phyloP scores from a whole-genome alignment of 2,329 filamentous ascomycete species.

The Curvularia sp. region DNA sequence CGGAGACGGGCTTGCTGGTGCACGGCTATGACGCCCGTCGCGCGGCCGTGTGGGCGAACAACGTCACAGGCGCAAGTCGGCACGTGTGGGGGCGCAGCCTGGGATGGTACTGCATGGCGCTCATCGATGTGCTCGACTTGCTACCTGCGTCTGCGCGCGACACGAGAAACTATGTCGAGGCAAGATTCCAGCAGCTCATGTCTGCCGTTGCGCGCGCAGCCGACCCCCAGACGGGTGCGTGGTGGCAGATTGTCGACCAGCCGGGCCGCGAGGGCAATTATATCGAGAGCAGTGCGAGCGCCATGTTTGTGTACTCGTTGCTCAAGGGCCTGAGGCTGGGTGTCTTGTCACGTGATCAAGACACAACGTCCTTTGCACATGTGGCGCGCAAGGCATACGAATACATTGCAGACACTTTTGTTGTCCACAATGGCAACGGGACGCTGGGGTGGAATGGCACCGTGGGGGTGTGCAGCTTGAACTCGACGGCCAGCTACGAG shows the following conservation, averaged over 20 bases:
- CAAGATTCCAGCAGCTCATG: slow-evolving; percentile 13
- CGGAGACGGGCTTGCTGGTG: slow-evolving; percentile 55
- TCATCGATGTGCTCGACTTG: slow-evolving; percentile 60
- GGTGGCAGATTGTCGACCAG: slow-evolving; percentile 65
- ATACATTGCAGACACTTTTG: slow-evolving; percentile 31
- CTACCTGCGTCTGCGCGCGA: slow-evolving; percentile 22
- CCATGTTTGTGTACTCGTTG: slow-evolving; percentile 65
- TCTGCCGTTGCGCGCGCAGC: slow-evolving; percentile 50
- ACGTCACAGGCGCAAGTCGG: slow-evolving; percentile 59
- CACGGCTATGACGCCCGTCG: slow-evolving; percentile 63
- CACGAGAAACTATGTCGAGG: slow-evolving; percentile 2
- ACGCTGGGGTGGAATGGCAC: slow-evolving; percentile 46
- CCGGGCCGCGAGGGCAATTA: slow-evolving; percentile 62
- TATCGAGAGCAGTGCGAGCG: slow-evolving; percentile 65
- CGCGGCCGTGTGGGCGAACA: slow-evolving; percentile 61
- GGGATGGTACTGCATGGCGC: slow-evolving; percentile 63
- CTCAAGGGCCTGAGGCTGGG: slow-evolving; percentile 57
- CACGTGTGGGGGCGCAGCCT: slow-evolving; percentile 63
- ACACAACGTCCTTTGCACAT: slow-evolving; percentile 9
- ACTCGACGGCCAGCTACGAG: slow-evolving; percentile 33
- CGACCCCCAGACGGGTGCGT: slow-evolving; percentile 52
- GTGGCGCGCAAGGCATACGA: slow-evolving; percentile 51
- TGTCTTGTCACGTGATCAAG: slow-evolving; percentile 19
- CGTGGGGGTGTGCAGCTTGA: slow-evolving; percentile 37
- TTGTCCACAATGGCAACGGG: slow-evolving; percentile 27